Evolutionary conservation across 805 yeast species (phyloP).

Genomic region (Saturnispora silvae): DNA sequence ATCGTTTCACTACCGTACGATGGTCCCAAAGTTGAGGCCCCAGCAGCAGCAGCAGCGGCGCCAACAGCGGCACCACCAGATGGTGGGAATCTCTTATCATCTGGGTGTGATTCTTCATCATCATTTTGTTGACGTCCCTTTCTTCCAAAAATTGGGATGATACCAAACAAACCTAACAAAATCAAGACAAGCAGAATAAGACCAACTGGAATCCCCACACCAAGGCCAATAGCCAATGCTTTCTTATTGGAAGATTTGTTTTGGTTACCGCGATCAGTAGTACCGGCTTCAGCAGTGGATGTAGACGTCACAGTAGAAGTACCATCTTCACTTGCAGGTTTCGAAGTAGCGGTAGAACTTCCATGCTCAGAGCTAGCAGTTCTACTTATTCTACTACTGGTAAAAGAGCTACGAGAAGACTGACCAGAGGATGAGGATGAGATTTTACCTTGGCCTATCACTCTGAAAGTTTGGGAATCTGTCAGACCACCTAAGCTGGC

Average conservation of each 20-base stretch:
- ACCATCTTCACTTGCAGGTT: slow-evolving; percentile 12
- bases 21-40: background rate
- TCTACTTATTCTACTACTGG: slow-evolving; percentile 14
- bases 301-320: slow-evolving; percentile 23
- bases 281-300: slow-evolving; percentile 16
- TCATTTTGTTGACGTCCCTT: slow-evolving; percentile 9
- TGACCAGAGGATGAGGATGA: slow-evolving; percentile 7
- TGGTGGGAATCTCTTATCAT: background rate
- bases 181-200: slow-evolving; percentile 37
- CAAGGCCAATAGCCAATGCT: slow-evolving; percentile 78
- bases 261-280: slow-evolving; percentile 25
- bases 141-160: slow-evolving; percentile 17
- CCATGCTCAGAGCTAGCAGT: slow-evolving; percentile 4
- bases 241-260: slow-evolving; percentile 22
- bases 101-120: slow-evolving; percentile 19
- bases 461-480: slow-evolving; percentile 36
- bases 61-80: slow-evolving; percentile 18
- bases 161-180: slow-evolving; percentile 46
- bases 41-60: slow-evolving; percentile 25
- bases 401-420: background rate
- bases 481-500: slow-evolving; percentile 25
- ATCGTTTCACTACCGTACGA: background rate
- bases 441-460: slow-evolving; percentile 37
- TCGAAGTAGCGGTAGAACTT: slow-evolving; percentile 15
- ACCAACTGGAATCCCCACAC: slow-evolving; percentile 69